phyloP scores from a whole-genome alignment of 768 basidiomycete genomes.

The Suillus cothurnatus region DNA sequence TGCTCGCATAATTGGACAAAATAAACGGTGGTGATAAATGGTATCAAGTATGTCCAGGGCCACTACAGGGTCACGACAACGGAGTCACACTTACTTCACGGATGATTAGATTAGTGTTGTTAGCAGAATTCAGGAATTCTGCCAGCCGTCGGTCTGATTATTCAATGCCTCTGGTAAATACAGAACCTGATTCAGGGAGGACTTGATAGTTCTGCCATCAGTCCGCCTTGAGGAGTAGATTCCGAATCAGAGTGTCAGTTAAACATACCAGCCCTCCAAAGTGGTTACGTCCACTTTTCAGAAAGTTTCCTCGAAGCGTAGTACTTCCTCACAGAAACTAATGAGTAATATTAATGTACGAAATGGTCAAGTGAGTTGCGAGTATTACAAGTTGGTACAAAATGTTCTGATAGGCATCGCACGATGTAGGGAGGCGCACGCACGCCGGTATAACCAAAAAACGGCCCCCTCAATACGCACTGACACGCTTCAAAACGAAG shows the following conservation, averaged over 20 bases:
- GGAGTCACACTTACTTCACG: background rate
- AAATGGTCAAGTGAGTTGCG: too few relatives aligned
- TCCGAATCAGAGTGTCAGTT: background rate
- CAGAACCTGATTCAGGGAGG: background rate
- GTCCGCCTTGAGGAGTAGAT: background rate
- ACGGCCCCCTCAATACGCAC: too few relatives aligned
- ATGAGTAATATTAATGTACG: too few relatives aligned
- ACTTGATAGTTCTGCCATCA: background rate
- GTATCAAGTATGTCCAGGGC: background rate
- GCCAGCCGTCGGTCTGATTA: background rate
- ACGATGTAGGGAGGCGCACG: too few relatives aligned
- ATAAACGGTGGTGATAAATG: background rate
- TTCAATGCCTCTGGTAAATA: background rate
- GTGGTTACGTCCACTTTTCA: background rate
- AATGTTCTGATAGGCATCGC: too few relatives aligned
- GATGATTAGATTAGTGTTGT: too few relatives aligned
- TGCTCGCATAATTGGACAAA: background rate
- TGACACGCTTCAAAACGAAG: too few relatives aligned
- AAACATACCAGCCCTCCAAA: background rate
- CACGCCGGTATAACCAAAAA: too few relatives aligned
- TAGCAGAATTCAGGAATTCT: background rate
- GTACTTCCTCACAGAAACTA: too few relatives aligned
- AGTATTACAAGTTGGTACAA: too few relatives aligned
- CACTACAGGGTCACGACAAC: background rate
- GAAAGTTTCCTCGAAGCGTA: background rate